Conservation (phyloP, 208 protist species). For the Trypanosomatidae sp. region DNA sequence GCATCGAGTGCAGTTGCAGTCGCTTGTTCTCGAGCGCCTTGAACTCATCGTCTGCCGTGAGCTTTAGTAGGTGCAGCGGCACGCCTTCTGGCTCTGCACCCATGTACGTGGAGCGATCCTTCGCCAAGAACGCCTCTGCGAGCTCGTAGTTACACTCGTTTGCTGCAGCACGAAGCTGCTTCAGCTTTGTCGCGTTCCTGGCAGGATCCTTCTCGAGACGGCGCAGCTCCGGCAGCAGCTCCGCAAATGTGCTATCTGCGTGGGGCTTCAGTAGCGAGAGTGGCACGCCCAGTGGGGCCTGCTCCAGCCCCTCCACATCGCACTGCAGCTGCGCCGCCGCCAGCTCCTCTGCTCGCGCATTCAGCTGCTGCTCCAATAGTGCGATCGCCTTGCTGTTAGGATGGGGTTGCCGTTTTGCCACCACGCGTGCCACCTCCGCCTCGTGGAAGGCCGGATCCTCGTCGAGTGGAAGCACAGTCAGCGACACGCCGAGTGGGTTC, state of each 20-base stretch:
- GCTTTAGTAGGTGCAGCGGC: slow-evolving; percentile 42
- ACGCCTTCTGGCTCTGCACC: slow-evolving; percentile 55
- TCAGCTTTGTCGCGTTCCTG: slow-evolving; percentile 52
- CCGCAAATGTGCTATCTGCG: slow-evolving; percentile 44
- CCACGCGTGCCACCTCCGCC: slow-evolving; percentile 55
- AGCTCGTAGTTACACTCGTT: slow-evolving; percentile 49
- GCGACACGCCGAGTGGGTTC: slow-evolving; percentile 50
- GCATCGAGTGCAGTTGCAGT: slow-evolving; percentile 28
- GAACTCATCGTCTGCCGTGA: slow-evolving; percentile 62
- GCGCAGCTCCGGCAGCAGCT: slow-evolving; percentile 54
- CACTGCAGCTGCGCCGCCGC: slow-evolving; percentile 46
- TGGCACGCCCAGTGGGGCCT: slow-evolving; percentile 64
- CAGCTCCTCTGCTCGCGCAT: slow-evolving; percentile 52
- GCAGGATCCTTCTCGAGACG: slow-evolving; percentile 59
- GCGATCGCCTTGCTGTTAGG: slow-evolving; percentile 24
- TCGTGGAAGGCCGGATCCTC: slow-evolving; percentile 51
- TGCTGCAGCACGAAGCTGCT: slow-evolving; percentile 41
- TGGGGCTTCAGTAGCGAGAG: slow-evolving; percentile 64
- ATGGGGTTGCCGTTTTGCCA: slow-evolving; percentile 32
- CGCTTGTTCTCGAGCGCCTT: slow-evolving; percentile 51
- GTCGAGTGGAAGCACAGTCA: slow-evolving; percentile 58
- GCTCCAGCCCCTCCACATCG: slow-evolving; percentile 58
- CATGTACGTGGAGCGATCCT: slow-evolving; percentile 66
- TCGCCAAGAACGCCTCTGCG: slow-evolving; percentile 48
- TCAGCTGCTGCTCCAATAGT: slow-evolving; percentile 57